phyloP scores from a whole-genome alignment of 768 basidiomycete species.

The Pleurotus ostreatus region DNA sequence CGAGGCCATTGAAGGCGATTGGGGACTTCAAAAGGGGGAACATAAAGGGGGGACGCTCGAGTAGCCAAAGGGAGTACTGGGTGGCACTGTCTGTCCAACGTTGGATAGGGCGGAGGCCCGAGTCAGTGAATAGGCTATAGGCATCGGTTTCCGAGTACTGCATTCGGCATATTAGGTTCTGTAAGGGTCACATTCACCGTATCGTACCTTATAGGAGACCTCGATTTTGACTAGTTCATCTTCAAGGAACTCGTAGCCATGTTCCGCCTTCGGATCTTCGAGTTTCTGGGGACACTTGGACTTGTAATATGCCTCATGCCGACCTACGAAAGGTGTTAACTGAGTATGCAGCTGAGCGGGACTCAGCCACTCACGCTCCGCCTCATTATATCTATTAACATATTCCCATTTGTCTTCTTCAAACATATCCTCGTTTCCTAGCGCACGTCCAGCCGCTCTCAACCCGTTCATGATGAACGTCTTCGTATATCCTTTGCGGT shows the following conservation, averaged over 20 bases:
- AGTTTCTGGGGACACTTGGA: slow-evolving; percentile 61
- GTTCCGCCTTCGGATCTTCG: slow-evolving; percentile 38
- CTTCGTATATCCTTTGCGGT: slow-evolving; percentile 65
- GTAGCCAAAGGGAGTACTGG: slow-evolving; percentile 83
- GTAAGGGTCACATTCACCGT: neutral
- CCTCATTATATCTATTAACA: slow-evolving; percentile 44
- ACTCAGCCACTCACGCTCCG: slow-evolving; percentile 15
- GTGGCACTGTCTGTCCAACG: slow-evolving; percentile 75
- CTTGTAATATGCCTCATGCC: slow-evolving; percentile 81
- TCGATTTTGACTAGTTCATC: slow-evolving; percentile 86
- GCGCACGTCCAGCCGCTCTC: slow-evolving; percentile 56
- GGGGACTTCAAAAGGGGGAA: slow-evolving; percentile 62
- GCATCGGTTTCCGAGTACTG: slow-evolving; percentile 82
- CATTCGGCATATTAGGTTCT: neutral
- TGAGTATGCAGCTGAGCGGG: neutral
- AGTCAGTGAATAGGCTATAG: slow-evolving; percentile 61
- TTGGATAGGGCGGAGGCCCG: slow-evolving; percentile 79
- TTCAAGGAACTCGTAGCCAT: slow-evolving; percentile 50
- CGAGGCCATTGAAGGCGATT: slow-evolving; percentile 15
- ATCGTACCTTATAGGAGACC: slow-evolving; percentile 76
- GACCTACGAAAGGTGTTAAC: slow-evolving; percentile 41
- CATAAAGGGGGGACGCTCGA: slow-evolving; percentile 79
- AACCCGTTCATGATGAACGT: slow-evolving; percentile 88
- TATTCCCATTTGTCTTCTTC: slow-evolving; percentile 74
- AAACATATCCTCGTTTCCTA: slow-evolving; percentile 67